These are phyloP conservation scores for Ustulina deusta DNA, from an alignment of 2,329 filamentous ascomycete species.

Conservation along the genomic window DNA sequence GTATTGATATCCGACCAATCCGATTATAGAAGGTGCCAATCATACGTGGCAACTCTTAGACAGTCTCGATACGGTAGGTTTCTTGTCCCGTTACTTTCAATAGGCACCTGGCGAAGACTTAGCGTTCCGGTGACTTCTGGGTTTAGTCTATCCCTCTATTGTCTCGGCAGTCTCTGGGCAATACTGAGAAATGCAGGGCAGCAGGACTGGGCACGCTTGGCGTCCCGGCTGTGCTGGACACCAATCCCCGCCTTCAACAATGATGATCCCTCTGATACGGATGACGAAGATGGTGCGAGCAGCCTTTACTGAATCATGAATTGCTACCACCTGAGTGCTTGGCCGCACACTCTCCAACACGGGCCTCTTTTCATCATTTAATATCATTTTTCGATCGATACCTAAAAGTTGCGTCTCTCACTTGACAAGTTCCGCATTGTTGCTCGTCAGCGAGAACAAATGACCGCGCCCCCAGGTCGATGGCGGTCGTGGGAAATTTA, in stretches of 20 bases:
- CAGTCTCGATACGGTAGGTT: not conserved
- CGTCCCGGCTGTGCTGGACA: constrained; percentile 12
- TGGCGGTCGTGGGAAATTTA: constrained; percentile 2
- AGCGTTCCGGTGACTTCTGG: constrained; percentile 7
- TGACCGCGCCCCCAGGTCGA: constrained; percentile 1
- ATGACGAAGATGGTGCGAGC: constrained; percentile 14
- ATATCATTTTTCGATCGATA: not conserved
- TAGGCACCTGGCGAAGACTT: constrained; percentile 23
- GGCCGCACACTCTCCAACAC: not conserved
- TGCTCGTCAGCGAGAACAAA: constrained; percentile 7
- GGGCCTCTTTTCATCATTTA: not conserved
- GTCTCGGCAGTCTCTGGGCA: constrained; percentile 3
- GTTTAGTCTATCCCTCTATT: constrained; percentile 18
- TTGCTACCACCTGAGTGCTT: not conserved
- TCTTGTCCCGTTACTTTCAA: not conserved
- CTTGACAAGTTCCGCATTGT: not conserved
- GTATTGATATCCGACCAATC: not conserved
- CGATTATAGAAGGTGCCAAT: constrained; percentile 17
- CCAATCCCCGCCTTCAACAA: constrained; percentile 1
- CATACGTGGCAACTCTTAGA: constrained; percentile 7
- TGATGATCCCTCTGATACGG: not conserved
- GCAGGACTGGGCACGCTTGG: constrained; percentile 18
- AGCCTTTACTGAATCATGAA: constrained; percentile 9
- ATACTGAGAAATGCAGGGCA: not conserved
- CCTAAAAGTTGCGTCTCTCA: not conserved